Conservation (phyloP, 202 grass and related monocot genomes). For the Hordeum pubiflorum region DNA sequence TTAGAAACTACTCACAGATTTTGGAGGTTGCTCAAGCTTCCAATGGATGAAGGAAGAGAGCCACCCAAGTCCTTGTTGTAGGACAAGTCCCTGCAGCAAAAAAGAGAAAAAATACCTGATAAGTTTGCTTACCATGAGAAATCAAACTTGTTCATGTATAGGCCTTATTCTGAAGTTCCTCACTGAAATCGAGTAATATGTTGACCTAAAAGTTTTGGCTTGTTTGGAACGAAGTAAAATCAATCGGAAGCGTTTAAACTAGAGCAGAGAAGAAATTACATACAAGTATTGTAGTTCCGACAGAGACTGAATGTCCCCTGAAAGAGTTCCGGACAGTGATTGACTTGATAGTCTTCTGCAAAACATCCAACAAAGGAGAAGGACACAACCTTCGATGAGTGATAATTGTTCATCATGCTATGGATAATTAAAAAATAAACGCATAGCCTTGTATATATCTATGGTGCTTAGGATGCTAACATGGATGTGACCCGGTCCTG, state of each 20-base stretch:
- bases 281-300: conserved; percentile 44
- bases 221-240: background rate
- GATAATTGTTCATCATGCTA: background rate
- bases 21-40: conserved; percentile 48
- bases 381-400: background rate
- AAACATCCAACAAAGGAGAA: conserved; percentile 11
- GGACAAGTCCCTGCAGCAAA: conserved; percentile 58
- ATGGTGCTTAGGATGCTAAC: conserved; percentile 31
- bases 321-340: conserved; percentile 48
- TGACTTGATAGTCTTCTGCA: conserved; percentile 58
- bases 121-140: background rate
- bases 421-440: background rate
- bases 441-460: background rate
- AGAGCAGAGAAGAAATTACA: background rate
- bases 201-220: background rate
- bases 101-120: background rate
- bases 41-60: conserved; percentile 50
- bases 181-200: background rate
- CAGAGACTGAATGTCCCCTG: conserved; percentile 63
- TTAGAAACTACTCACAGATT: conserved; percentile 39
- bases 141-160: background rate
- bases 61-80: conserved; percentile 58
- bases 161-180: background rate
- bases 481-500: conserved; percentile 29
- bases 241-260: background rate